phyloP scores from a whole-genome alignment of 2,329 filamentous ascomycete species.

The Chrysoporthe cubensis region DNA sequence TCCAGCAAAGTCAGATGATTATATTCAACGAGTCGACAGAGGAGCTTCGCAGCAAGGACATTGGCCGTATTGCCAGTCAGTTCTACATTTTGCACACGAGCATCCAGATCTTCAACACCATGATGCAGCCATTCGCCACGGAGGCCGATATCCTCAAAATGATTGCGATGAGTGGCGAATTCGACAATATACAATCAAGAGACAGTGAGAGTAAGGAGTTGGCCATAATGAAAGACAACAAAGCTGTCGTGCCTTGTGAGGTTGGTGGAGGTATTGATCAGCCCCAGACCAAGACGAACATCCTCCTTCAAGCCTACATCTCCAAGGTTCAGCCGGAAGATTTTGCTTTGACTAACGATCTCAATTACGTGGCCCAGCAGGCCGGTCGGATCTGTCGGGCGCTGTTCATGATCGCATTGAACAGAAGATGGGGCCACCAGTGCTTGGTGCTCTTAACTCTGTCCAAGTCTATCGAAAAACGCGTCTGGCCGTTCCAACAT shows the following conservation, averaged over 20 bases:
- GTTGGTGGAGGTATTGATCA: constrained; percentile 73
- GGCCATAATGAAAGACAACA: constrained; percentile 70
- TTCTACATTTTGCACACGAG: constrained; percentile 94
- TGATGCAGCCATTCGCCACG: constrained; percentile 85
- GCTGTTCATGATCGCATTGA: constrained; percentile 95
- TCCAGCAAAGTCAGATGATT: constrained; percentile 97
- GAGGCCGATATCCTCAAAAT: constrained; percentile 94
- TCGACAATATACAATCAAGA: constrained; percentile 92
- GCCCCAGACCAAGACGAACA: constrained; percentile 91
- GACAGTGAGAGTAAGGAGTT: constrained; percentile 91
- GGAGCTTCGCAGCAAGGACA: constrained; percentile 90
- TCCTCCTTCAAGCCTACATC: constrained; percentile 91
- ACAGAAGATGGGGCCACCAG: constrained; percentile 93
- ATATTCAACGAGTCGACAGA: constrained; percentile 96
- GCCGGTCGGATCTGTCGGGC: constrained; percentile 92
- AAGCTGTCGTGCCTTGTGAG: constrained; percentile 74
- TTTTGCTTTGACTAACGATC: constrained; percentile 90
- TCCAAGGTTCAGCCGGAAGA: constrained; percentile 87
- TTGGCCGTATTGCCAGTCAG: constrained; percentile 95
- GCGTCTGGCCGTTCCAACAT: constrained; percentile 93
- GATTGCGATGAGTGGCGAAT: constrained; percentile 97
- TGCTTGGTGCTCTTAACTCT: constrained; percentile 88
- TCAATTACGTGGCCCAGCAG: constrained; percentile 94
- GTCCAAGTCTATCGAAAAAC: constrained; percentile 96
- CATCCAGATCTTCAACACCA: constrained; percentile 92